Conservation (phyloP, 2,329 filamentous ascomycete genomes). For the Verticillium tricorpus region DNA sequence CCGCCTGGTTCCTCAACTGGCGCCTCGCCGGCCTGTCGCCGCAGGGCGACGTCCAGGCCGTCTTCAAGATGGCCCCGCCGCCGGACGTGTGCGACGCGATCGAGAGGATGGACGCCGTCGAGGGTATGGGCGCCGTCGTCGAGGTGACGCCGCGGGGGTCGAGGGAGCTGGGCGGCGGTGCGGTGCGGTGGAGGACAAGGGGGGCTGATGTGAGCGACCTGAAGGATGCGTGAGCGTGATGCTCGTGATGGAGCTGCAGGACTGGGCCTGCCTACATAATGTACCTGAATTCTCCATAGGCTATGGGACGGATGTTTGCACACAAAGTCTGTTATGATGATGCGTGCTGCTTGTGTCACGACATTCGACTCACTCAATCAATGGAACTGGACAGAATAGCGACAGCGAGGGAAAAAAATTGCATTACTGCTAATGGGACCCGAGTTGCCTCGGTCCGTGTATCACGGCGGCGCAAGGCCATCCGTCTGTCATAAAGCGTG, state of each 20-base stretch:
- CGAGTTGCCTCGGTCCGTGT: not conserved
- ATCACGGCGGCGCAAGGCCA: not conserved
- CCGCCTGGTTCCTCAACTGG: slow-evolving; percentile 9
- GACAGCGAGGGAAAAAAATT: not conserved
- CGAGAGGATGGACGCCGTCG: slow-evolving; percentile 8
- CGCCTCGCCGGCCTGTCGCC: slow-evolving; percentile 32
- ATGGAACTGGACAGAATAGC: not conserved
- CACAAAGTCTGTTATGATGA: too few relatives aligned
- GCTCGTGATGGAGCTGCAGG: not conserved
- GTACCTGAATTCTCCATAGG: too few relatives aligned
- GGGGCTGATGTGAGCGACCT: not conserved
- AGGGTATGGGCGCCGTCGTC: not conserved
- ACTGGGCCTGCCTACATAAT: slow-evolving; percentile 15
- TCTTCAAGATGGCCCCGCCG: slow-evolving; percentile 68
- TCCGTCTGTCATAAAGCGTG: not conserved
- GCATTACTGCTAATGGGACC: not conserved
- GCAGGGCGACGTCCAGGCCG: slow-evolving; percentile 66
- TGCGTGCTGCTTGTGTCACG: too few relatives aligned
- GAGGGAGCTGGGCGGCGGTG: not conserved
- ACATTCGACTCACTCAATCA: too few relatives aligned
- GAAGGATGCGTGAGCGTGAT: not conserved
- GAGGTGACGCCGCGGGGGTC: not conserved
- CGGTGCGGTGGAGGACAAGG: not conserved
- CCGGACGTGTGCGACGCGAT: slow-evolving; percentile 54
- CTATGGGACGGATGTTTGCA: too few relatives aligned